Percentiles rank a stretch among this genome's conserved stretches.
These are phyloP conservation scores for Trichomonascaceae sp. DNA, from an alignment of 1,139 yeast species.

Conservation along the genomic window DNA sequence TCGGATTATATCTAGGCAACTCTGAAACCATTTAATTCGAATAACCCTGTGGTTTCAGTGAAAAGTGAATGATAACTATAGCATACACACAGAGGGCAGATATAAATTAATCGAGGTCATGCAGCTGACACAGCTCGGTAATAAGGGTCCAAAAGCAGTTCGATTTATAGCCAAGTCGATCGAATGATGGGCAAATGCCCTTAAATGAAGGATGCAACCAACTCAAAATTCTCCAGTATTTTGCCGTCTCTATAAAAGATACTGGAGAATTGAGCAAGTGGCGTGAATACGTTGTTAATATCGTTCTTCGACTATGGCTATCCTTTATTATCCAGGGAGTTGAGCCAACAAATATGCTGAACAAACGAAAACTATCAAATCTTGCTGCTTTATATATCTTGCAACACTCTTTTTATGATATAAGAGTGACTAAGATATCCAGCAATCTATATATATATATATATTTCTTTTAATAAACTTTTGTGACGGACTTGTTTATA, in stretches of 20 bases:
- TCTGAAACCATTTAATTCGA: constrained; percentile 13
- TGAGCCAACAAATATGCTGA: not conserved
- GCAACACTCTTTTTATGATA: not conserved
- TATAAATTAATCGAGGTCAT: not conserved
- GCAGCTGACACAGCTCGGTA: constrained; percentile 5
- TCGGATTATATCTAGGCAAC: constrained; percentile 24
- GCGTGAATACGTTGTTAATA: not conserved
- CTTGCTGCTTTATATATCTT: not conserved
- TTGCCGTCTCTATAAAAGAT: not conserved
- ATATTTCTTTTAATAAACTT: not conserved
- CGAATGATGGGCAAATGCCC: constrained; percentile 2
- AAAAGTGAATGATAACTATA: not conserved
- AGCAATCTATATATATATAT: too few species aligned
- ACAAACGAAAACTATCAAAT: not conserved
- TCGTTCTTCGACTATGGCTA: not conserved
- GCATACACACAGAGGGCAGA: not conserved
- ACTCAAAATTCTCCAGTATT: not conserved
- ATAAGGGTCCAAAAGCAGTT: constrained; percentile 5
- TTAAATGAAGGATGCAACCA: not conserved
- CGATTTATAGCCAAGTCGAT: not conserved
- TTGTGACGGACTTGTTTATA: not conserved
- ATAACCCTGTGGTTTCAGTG: not conserved
- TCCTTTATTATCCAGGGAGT: not conserved
- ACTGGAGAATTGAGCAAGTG: not conserved
- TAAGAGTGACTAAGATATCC: not conserved